Conservation (phyloP, 495 filamentous ascomycete genomes). For the Aspergillus saccharolyticus region DNA sequence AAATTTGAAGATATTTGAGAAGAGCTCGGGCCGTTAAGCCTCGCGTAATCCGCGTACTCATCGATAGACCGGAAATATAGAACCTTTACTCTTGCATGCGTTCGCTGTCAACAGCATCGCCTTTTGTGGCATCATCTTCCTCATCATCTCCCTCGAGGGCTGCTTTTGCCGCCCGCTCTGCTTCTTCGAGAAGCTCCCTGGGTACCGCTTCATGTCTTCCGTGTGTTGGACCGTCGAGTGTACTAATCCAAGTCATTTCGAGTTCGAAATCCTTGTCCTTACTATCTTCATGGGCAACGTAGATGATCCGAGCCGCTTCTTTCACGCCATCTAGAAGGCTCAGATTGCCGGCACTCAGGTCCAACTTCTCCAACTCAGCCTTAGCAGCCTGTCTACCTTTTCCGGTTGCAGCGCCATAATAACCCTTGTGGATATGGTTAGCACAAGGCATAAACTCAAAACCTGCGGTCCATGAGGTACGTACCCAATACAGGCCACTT, state of each 20-base stretch:
- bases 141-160: slow-evolving; percentile 67
- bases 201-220: slow-evolving; percentile 89
- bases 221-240: slow-evolving; percentile 75
- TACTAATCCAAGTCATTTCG: slow-evolving; percentile 97
- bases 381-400: slow-evolving; percentile 96
- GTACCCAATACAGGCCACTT: slow-evolving; percentile 89
- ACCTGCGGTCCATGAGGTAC: slow-evolving; percentile 9
- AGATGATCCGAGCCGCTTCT: slow-evolving; percentile 94
- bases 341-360: slow-evolving; percentile 71
- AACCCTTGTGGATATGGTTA: slow-evolving; percentile 56
- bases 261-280: slow-evolving; percentile 98
- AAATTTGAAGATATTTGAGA: background rate
- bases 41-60: slow-evolving; percentile 3
- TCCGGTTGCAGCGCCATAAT: slow-evolving; percentile 95
- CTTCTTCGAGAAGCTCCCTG: slow-evolving; percentile 81
- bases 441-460: background rate
- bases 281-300: slow-evolving; percentile 94
- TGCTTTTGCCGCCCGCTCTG: slow-evolving; percentile 75
- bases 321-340: slow-evolving; percentile 84
- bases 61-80: background rate
- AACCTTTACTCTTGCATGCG: slow-evolving; percentile 69
- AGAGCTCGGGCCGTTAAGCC: background rate
- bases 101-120: slow-evolving; percentile 47
- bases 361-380: slow-evolving; percentile 94
- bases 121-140: slow-evolving; percentile 59